Evolutionary conservation across 108 stramenopile genomes (phyloP), one percentile per base, ranked within the genome.

Genomic region (Skeletonema grethae): DNA sequence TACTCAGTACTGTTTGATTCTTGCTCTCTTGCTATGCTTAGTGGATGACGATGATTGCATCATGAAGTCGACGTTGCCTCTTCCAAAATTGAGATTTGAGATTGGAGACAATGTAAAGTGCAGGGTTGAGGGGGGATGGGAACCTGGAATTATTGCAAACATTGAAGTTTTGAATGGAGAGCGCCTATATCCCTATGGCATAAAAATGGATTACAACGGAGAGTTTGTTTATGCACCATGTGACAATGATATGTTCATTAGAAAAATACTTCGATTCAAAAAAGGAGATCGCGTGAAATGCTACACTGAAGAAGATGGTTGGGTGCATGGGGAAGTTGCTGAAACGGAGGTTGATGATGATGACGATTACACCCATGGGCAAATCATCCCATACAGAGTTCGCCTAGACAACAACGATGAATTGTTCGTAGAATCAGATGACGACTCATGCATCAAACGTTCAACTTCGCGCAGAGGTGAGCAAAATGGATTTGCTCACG

Each of bases 231-330:
- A 35, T 35, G 50, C 50, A 24, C 50, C 50, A 8, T 9, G 25
- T 8, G 60, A 36, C 7, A 32, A 8, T 16, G 34, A 32, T 7
- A 36, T 32, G 60, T 61, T 32, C 34, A 61, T 61, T 61, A 32
- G 60, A 18, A 36, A 61, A 10, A 24, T 35, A 18, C 30, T 61
- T 8, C 60, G 60, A 10, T 61, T 61, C 60, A 61, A 61, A 31
- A 36, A 61, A 31, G 60, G 60, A 32, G 60, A 61, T 36, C 32
- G 60, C 8, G 60, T 61, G 22, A 29, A 61, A 18, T 61, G 60
- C 30, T 61, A 36, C 9, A 32, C 60, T 5, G 60, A 53, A 53
- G 48, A 50, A 15, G 50, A 53, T 9, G 22, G 18, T 53, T 53
- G 50, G 50, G n/a, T 53, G 50, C 22, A 18, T 22, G 50, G 50